Base-by-base conservation (phyloP, 305 asterid genomes). In the Solanum aculeatissimum region DNA sequence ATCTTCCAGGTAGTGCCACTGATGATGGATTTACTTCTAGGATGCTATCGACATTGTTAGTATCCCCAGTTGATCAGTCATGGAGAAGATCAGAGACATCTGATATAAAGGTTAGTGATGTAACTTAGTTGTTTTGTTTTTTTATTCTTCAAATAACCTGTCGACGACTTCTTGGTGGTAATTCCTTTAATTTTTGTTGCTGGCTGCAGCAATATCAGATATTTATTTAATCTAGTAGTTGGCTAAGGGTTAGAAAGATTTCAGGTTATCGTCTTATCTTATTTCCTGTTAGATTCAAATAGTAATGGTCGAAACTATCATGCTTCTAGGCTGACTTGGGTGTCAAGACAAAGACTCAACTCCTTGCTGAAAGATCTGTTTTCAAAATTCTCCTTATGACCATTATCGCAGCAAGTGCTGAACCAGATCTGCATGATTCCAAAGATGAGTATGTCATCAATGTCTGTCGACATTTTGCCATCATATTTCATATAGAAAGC, bases 271-370 rank as follows among this genome's bases (percentile, higher is more conserved):
- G 15, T 53, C 47, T 78, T 19, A 78, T 78, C 83, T 78, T 53
- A 13, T 78, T 78, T 78, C 66, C 66, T 29, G 19, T 21, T 16
- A n/a, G 27, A 78, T 78, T 78, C 49, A 32, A 53, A 29, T 78
- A 43, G 58, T 53, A 18, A 18, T 53, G 66, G 53, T 53, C 32
- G 49, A 53, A 32, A 78, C 27, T 78, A 66, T 7, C 49, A 29
- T 78, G 47, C 85, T 84, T 93, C 91, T 93, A 97, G 99, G 98
- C 95, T 88, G 99, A 97, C 91, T 90, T 97, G 87, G 99, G 99
- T 84, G 99, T 97, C 88, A 97, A 97, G 97, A 97, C 99, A 62
- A 97, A 97, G 93, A 95, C 99, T 86, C 99, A 97, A 87, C 98
- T 97, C 83, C 95, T 97, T 98, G 99, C 99, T 74, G 99, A 97